A percentile compares a stretch with the other conserved stretches of the same genome.
These are phyloP conservation scores for Hamigera avellanea DNA, from an alignment of 495 filamentous ascomycete genomes.

Conservation along the genomic window DNA sequence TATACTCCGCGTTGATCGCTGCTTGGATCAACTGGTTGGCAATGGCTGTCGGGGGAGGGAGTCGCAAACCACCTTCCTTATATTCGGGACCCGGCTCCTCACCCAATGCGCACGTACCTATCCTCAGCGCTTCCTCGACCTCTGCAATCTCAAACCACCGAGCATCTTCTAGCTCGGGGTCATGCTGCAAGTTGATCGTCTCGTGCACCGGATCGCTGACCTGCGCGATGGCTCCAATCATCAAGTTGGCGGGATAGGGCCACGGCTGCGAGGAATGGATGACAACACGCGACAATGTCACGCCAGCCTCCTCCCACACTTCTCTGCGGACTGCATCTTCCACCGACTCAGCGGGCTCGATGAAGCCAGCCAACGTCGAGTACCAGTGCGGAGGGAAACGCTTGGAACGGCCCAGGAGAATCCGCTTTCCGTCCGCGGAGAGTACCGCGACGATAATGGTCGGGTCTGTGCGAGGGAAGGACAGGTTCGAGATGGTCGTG, in stretches of 20 bases:
- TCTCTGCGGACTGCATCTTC: slow-evolving; percentile 93
- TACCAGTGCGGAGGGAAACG: slow-evolving; percentile 81
- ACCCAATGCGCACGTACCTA: slow-evolving; percentile 54
- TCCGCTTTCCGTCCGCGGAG: slow-evolving; percentile 54
- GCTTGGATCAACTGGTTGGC: slow-evolving; percentile 57
- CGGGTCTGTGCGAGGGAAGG: slow-evolving; percentile 89
- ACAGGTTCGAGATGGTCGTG: slow-evolving; percentile 59
- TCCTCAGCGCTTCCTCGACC: slow-evolving; percentile 47
- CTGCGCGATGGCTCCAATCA: slow-evolving; percentile 91
- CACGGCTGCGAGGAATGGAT: slow-evolving; percentile 90
- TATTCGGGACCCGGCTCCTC: slow-evolving; percentile 53
- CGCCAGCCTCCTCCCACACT: slow-evolving; percentile 91
- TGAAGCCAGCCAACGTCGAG: slow-evolving; percentile 84
- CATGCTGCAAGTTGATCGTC: slow-evolving; percentile 69
- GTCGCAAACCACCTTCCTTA: slow-evolving; percentile 55
- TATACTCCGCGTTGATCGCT: slow-evolving; percentile 39
- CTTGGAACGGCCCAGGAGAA: slow-evolving; percentile 78
- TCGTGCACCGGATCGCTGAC: slow-evolving; percentile 64
- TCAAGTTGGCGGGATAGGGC: slow-evolving; percentile 81
- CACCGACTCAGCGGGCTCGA: slow-evolving; percentile 87
- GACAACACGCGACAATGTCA: slow-evolving; percentile 73
- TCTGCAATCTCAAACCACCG: slow-evolving; percentile 62
- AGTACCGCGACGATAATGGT: slow-evolving; percentile 92
- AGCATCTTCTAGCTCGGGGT: slow-evolving; percentile 83
- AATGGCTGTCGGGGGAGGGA: slow-evolving; percentile 70